A percentile compares a stretch with the other conserved stretches of the same genome.
These are phyloP conservation scores for Sugiyamaella japonica DNA, from an alignment of 1,139 yeast genomes.

Conservation along the genomic window DNA sequence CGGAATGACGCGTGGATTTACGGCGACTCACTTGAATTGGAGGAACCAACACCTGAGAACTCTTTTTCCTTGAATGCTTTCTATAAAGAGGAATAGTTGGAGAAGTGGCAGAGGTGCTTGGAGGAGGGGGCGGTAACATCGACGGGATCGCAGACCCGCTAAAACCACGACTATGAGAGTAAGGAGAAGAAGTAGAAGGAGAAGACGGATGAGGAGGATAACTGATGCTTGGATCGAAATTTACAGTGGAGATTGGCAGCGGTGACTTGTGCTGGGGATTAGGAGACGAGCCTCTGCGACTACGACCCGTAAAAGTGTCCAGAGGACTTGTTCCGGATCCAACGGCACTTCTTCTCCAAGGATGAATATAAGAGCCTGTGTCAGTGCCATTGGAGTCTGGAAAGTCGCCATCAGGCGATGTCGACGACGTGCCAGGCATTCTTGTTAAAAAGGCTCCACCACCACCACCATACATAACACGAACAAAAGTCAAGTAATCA, in stretches of 20 bases:
- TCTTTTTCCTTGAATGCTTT: constrained; percentile 38
- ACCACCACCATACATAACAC: constrained; percentile 6
- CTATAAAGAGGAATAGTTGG: constrained; percentile 28
- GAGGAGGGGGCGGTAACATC: constrained; percentile 13
- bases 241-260: constrained; percentile 1
- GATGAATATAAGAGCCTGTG: neutral
- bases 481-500: neutral
- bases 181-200: neutral
- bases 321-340: neutral
- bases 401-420: neutral
- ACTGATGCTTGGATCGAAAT: neutral
- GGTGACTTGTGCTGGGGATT: neutral
- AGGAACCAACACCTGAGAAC: constrained; percentile 41
- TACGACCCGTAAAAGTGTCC: neutral
- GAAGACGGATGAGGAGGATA: neutral
- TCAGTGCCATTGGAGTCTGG: neutral
- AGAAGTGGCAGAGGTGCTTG: constrained; percentile 6
- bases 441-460: constrained; percentile 6
- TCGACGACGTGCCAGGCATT: constrained; percentile 9
- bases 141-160: constrained; percentile 3
- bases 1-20: constrained; percentile 8
- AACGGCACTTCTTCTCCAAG: constrained; percentile 6
- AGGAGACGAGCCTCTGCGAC: neutral
- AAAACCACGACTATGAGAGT: constrained; percentile 5
- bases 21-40: constrained; percentile 30